Base-by-base conservation (phyloP, 2,329 filamentous ascomycete genomes). In the Ophiocordyceps australis region DNA sequence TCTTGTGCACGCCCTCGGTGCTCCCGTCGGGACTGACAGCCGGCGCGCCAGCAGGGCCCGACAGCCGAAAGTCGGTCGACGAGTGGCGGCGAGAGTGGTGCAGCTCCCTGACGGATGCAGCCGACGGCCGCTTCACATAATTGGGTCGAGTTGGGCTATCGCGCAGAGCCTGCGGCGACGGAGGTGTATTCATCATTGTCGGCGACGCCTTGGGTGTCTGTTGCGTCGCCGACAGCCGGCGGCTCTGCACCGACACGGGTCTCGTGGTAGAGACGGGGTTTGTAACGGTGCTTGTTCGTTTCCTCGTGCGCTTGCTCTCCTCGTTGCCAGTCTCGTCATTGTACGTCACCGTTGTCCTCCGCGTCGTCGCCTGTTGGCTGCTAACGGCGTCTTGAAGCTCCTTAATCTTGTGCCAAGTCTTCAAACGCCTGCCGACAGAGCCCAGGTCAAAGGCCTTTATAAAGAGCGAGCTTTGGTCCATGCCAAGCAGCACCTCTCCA, bases 341-440 rank as follows among this genome's bases (percentile, higher is more conserved):
- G 41, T 66, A 68, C 3, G 56, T 61, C 29, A 58, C 57, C 1
- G 65, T 72, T 24, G 59, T 65, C 26, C 65, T 55, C 30, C 62
- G 56, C 9, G 54, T 57, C 15, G 49, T 34, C 11, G 43, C 30
- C 7, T 46, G 50, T 23, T 37, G 38, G 23, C 65, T 64, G 34
- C 67, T 75, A 22, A 89, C 74, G 47, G 94, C 82, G 41, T 92
- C 80, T 45, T 95, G 86, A 34, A 95, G 63, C 4, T 71, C 61
- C 50, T 92, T 92, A 48, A 95, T 85, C 51, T 89, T 93, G 50
- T 94, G 82, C 86, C 86, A 95, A 3, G 85, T 93, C 49, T 91
- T 91, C 33, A 95, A 54, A 32, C 86, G 68, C 30, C 81, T 68
- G 7, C 86, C 86, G 38, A 95, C 85, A 4, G 85, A 81, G 12